Conservation (phyloP, 2,329 filamentous ascomycete species). For the Periconia macrospinosa region DNA sequence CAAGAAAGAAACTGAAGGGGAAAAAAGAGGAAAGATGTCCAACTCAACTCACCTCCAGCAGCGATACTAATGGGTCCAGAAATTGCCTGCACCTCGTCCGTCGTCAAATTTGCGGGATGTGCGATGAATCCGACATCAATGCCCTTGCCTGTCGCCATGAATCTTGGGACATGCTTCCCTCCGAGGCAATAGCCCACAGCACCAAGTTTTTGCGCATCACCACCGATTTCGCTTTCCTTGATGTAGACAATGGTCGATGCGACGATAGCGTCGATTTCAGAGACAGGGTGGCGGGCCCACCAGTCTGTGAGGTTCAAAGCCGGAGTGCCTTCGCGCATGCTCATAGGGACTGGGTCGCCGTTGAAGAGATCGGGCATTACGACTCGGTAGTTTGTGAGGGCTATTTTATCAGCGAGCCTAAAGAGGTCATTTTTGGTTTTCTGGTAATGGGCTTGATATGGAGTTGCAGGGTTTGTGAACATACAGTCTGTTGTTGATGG, state of each 20-base stretch:
- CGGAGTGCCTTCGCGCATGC: conserved; percentile 29
- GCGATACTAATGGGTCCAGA: conserved; percentile 70
- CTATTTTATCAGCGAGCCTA: conserved; percentile 38
- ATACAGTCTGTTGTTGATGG: conserved; percentile 37
- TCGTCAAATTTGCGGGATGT: conserved; percentile 69
- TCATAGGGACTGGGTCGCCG: conserved; percentile 31
- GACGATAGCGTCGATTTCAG: conserved; percentile 52
- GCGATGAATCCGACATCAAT: conserved; percentile 69
- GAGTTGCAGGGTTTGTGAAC: not conserved
- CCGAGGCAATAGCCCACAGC: conserved; percentile 74
- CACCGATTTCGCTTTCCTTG: conserved; percentile 46
- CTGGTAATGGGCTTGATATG: not conserved
- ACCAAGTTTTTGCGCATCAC: conserved; percentile 57
- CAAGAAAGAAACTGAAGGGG: not conserved
- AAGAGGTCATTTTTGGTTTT: not conserved
- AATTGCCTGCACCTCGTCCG: conserved; percentile 67
- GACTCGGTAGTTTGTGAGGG: conserved; percentile 32
- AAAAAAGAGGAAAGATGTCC: not conserved
- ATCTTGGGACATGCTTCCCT: conserved; percentile 72
- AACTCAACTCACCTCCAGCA: conserved; percentile 47
- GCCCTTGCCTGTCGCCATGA: conserved; percentile 54
- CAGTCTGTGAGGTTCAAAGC: conserved; percentile 44
- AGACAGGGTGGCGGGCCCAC: conserved; percentile 48
- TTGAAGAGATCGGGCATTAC: conserved; percentile 40
- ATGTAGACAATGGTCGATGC: conserved; percentile 60